Percentiles rank a stretch among this genome's conserved stretches.
phyloP scores from a whole-genome alignment of 169 alveolate species.

The Cryptosporidium felis region DNA sequence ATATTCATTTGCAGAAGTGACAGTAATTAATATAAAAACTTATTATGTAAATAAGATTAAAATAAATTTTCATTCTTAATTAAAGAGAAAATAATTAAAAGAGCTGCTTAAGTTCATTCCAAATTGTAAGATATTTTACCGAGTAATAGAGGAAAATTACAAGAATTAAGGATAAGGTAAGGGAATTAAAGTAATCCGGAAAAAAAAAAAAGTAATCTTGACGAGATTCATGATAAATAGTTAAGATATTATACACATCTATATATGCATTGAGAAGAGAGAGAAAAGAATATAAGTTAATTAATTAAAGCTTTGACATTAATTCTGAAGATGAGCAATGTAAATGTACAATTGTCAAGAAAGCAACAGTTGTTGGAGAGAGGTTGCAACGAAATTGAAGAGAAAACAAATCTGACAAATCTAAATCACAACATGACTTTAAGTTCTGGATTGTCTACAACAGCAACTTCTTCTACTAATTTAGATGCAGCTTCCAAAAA shows the following conservation, averaged over 20 bases:
- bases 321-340: conserved; percentile 42
- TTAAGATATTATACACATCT: neutral
- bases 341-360: conserved; percentile 34
- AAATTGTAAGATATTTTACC: too few relatives aligned
- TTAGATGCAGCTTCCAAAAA: conserved; percentile 46
- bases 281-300: neutral
- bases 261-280: neutral
- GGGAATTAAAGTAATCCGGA: neutral
- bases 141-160: too few relatives aligned
- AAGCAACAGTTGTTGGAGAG: conserved; percentile 36
- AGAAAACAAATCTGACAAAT: conserved; percentile 8
- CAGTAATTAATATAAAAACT: neutral
- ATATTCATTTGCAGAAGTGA: neutral
- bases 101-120: too few relatives aligned
- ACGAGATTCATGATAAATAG: neutral
- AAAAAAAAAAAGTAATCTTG: neutral
- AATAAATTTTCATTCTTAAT: neutral
- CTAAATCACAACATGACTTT: conserved; percentile 45
- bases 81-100: neutral
- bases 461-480: conserved; percentile 63
- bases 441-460: conserved; percentile 62
- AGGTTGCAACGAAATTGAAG: conserved; percentile 32
- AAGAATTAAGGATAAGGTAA: conserved; percentile 66
- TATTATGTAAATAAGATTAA: neutral
- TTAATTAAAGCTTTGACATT: neutral